Evolutionary conservation across 768 basidiomycete species (phyloP).

Genomic region (Coprinopsis sp.): DNA sequence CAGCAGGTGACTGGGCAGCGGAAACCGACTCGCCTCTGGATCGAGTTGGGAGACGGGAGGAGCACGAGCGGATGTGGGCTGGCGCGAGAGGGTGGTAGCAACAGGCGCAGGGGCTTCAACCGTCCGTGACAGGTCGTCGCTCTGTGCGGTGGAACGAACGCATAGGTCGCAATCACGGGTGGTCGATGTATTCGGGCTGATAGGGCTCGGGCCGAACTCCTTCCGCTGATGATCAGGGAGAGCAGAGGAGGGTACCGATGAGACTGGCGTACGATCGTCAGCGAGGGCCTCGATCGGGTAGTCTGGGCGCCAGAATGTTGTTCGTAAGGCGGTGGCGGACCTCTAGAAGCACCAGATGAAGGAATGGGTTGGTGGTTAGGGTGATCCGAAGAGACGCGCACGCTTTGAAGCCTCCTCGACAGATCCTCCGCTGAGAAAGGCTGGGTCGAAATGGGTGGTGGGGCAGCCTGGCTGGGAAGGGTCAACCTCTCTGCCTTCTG

Average conservation of each 20-base stretch:
- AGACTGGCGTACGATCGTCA: too few relatives aligned
- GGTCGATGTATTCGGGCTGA: constrained; percentile 16
- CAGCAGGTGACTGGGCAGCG: too few relatives aligned
- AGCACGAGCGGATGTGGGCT: too few relatives aligned
- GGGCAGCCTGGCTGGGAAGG: constrained; percentile 33
- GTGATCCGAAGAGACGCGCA: constrained; percentile 33
- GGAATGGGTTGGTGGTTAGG: constrained; percentile 10
- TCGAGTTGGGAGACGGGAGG: too few relatives aligned
- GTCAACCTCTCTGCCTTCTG: constrained; percentile 42
- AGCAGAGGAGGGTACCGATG: neutral
- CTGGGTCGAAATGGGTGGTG: constrained; percentile 8
- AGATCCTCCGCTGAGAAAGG: constrained; percentile 56
- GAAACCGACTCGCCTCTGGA: too few relatives aligned
- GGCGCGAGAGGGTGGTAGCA: too few relatives aligned
- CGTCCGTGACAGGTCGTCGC: constrained; percentile 27
- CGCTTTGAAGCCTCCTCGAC: constrained; percentile 49
- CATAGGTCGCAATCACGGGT: constrained; percentile 40
- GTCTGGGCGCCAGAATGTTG: constrained; percentile 1
- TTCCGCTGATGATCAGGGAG: constrained; percentile 13
- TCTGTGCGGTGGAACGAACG: constrained; percentile 60
- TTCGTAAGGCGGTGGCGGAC: constrained; percentile 9
- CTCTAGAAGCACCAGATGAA: too few relatives aligned
- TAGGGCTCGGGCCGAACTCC: constrained; percentile 9
- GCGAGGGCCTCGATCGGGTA: neutral
- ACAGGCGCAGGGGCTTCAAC: too few relatives aligned